Evolutionary conservation across 2,329 filamentous ascomycete genomes (phyloP).

Genomic region (Didymella exigua): DNA sequence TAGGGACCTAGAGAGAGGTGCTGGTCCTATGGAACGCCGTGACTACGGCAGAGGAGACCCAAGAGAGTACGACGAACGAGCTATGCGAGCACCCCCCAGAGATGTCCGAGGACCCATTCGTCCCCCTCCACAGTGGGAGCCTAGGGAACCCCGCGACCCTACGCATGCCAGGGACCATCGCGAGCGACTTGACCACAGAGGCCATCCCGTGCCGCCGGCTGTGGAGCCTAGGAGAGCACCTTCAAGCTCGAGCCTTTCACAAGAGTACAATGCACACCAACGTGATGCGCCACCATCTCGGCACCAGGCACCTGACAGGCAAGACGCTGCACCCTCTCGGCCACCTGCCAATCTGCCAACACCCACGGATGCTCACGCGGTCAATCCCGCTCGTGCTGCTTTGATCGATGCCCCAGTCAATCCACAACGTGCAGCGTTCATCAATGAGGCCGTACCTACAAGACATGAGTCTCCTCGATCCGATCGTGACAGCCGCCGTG

Average conservation of each 20-base stretch:
- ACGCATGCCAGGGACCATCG: slow-evolving; percentile 38
- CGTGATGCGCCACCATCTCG: slow-evolving; percentile 31
- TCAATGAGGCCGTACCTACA: slow-evolving; percentile 41
- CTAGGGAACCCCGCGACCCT: slow-evolving; percentile 25
- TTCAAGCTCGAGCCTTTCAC: slow-evolving; percentile 25
- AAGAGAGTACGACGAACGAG: slow-evolving; percentile 46
- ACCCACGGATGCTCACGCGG: slow-evolving; percentile 29
- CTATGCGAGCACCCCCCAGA: slow-evolving; percentile 41
- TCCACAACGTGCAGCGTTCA: slow-evolving; percentile 52
- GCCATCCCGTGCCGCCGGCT: slow-evolving; percentile 24
- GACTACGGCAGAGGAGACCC: slow-evolving; percentile 39
- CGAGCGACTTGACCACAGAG: slow-evolving; percentile 41
- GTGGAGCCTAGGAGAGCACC: slow-evolving; percentile 33
- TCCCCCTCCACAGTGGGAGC: slow-evolving; percentile 31
- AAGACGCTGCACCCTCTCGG: slow-evolving; percentile 26
- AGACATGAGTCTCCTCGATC: slow-evolving; percentile 34
- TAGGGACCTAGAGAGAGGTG: slow-evolving; percentile 47
- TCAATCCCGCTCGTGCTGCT: slow-evolving; percentile 54
- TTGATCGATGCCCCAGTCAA: slow-evolving; percentile 49
- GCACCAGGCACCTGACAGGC: slow-evolving; percentile 33
- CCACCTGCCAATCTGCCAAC: slow-evolving; percentile 20
- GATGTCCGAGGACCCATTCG: slow-evolving; percentile 34
- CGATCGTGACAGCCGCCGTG: slow-evolving; percentile 40
- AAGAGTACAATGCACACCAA: slow-evolving; percentile 35
- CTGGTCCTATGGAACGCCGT: slow-evolving; percentile 36